phyloP scores from a whole-genome alignment of 2,329 filamentous ascomycete species.

The Neospermospora avenae region DNA sequence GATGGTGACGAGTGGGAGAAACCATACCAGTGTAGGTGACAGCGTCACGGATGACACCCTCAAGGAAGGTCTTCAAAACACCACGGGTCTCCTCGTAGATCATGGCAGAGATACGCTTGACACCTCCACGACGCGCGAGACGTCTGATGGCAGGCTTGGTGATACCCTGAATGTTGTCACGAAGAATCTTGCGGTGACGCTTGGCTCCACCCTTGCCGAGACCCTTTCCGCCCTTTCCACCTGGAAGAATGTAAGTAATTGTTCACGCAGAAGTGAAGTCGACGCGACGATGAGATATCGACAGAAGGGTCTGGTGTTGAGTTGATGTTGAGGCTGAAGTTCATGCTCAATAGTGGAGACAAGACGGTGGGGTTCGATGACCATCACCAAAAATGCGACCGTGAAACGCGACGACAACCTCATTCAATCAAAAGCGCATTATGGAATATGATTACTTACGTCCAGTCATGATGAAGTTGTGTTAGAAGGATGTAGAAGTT shows the following conservation, averaged over 20 bases:
- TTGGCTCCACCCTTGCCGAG: slow-evolving; percentile 98
- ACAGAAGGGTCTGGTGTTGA: neutral
- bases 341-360: slow-evolving; percentile 21
- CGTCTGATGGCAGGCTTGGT: slow-evolving; percentile 97
- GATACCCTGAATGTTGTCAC: slow-evolving; percentile 99
- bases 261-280: neutral
- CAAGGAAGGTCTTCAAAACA: slow-evolving; percentile 81
- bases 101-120: slow-evolving; percentile 98
- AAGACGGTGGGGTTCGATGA: slow-evolving; percentile 13
- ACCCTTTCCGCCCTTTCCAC: slow-evolving; percentile 76
- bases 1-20: neutral
- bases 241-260: slow-evolving; percentile 25
- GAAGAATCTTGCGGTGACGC: slow-evolving; percentile 98
- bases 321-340: slow-evolving; percentile 10
- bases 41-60: slow-evolving; percentile 71
- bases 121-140: slow-evolving; percentile 98
- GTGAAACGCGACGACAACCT: slow-evolving; percentile 23
- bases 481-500: slow-evolving; percentile 25
- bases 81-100: slow-evolving; percentile 81
- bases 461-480: slow-evolving; percentile 64
- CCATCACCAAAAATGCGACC: slow-evolving; percentile 31
- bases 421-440: slow-evolving; percentile 16
- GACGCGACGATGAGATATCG: neutral
- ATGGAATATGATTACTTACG: slow-evolving; percentile 51
- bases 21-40: slow-evolving; percentile 62